Evolutionary conservation across 352 stramenopile genomes (phyloP).

Genomic region (Phytophthora hibernalis): DNA sequence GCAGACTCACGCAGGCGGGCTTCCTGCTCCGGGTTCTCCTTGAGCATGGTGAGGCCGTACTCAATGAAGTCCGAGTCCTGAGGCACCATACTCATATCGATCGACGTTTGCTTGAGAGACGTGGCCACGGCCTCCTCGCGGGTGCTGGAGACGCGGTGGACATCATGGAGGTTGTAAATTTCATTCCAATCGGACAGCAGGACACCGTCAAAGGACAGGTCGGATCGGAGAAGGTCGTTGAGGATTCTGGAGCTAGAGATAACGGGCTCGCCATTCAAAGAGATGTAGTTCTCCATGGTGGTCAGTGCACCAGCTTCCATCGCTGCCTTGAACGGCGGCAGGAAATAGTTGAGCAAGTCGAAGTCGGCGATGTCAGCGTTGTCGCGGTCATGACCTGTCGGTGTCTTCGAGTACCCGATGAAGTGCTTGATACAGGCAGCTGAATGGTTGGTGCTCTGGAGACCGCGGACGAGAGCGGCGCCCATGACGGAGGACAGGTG

Average conservation of each 20-base stretch:
- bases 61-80: conserved; percentile 52
- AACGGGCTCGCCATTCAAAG: conserved; percentile 88
- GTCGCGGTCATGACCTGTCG: conserved; percentile 43
- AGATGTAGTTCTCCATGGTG: conserved; percentile 93
- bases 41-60: conserved; percentile 45
- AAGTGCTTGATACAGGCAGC: conserved; percentile 90
- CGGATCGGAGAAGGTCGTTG: conserved; percentile 64
- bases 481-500: conserved; percentile 82
- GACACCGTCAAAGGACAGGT: conserved; percentile 84
- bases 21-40: conserved; percentile 41
- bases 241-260: conserved; percentile 77
- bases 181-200: conserved; percentile 91
- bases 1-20: conserved; percentile 61
- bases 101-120: conserved; percentile 69
- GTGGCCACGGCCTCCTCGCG: conserved; percentile 61
- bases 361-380: conserved; percentile 40
- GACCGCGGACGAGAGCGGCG: conserved; percentile 62
- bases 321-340: conserved; percentile 74
- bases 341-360: conserved; percentile 78
- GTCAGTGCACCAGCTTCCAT: conserved; percentile 73
- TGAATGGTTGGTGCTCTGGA: conserved; percentile 71
- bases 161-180: conserved; percentile 85
- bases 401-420: conserved; percentile 79
- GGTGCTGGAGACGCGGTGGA: conserved; percentile 49
- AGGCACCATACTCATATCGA: conserved; percentile 92